These are phyloP conservation scores for Thalassiosira profunda DNA, from an alignment of 108 stramenopile genomes.

Conservation along the genomic window DNA sequence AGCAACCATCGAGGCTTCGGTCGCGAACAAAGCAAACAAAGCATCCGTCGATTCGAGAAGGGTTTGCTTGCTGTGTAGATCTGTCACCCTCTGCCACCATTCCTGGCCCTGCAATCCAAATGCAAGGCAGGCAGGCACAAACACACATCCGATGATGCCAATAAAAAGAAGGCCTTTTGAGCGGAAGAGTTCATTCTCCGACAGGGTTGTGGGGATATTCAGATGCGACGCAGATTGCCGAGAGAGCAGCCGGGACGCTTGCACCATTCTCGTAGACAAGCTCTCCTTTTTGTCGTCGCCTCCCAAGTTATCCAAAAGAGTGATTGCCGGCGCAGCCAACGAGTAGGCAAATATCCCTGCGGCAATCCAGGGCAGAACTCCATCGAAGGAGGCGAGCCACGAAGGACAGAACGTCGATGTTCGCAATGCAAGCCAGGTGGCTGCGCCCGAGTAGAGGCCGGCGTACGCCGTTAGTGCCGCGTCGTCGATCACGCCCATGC, in stretches of 20 bases:
- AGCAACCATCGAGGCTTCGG: slow-evolving; percentile 43
- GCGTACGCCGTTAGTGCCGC: slow-evolving; percentile 21
- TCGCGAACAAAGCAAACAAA: slow-evolving; percentile 40
- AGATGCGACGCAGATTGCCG: too few species aligned
- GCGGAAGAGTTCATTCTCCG: slow-evolving; percentile 40
- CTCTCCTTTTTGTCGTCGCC: not conserved
- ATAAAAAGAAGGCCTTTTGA: slow-evolving; percentile 32
- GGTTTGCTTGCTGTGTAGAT: slow-evolving; percentile 22
- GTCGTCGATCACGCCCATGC: slow-evolving; percentile 36
- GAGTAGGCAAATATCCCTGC: slow-evolving; percentile 22
- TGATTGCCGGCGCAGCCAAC: slow-evolving; percentile 16
- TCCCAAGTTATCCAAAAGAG: slow-evolving; percentile 12
- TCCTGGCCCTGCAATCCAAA: slow-evolving; percentile 22
- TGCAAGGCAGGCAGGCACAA: slow-evolving; percentile 31
- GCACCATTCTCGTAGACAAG: slow-evolving; percentile 7
- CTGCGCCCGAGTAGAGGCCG: slow-evolving; percentile 16
- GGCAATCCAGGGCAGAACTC: slow-evolving; percentile 8
- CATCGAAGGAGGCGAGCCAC: slow-evolving; percentile 18
- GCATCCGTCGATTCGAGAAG: slow-evolving; percentile 41
- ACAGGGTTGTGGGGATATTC: slow-evolving; percentile 3
- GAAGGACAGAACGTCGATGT: slow-evolving; percentile 25
- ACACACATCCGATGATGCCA: slow-evolving; percentile 41
- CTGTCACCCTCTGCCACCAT: slow-evolving; percentile 40
- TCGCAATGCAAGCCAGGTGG: slow-evolving; percentile 37
- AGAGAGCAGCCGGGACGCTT: too few species aligned